Evolutionary conservation across 164 flowering plant species (phyloP).

Genomic region (Aristolochia fimbriata): DNA sequence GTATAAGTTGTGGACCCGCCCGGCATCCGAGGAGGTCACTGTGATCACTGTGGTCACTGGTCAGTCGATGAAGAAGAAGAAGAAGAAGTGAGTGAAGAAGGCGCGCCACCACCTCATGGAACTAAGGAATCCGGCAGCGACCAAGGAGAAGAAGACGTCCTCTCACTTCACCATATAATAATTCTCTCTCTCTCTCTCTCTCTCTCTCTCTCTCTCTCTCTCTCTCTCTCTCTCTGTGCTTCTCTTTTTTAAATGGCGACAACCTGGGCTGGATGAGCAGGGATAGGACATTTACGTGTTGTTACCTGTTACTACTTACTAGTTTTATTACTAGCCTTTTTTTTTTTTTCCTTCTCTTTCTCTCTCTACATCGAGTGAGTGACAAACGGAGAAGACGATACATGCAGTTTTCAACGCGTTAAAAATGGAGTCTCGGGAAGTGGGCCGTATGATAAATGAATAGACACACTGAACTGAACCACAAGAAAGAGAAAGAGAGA

Average conservation of each 20-base stretch:
- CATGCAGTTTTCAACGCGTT: not conserved
- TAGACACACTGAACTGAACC: not conserved
- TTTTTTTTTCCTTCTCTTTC: no score
- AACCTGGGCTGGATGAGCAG: constrained; percentile 4
- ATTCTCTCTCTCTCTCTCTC: not conserved
- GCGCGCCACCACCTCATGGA: no score
- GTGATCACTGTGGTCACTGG: no score
- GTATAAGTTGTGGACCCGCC: no score
- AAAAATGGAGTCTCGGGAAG: not conserved
- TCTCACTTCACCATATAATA: not conserved
- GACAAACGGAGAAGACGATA: constrained; percentile 4
- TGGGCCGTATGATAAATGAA: not conserved
- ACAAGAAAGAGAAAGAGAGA: not conserved
- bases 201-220: not conserved
- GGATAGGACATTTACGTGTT: constrained; percentile 6
- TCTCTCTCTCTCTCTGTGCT: no score
- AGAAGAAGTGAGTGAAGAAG: no score
- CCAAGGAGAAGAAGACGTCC: not conserved
- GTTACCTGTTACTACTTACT: not conserved
- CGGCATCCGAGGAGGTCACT: not conserved
- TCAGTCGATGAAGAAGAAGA: no score
- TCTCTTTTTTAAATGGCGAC: constrained; percentile 1
- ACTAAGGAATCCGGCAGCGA: constrained; percentile 2
- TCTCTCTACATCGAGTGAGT: constrained; percentile 1
- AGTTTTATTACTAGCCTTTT: no score